Evolutionary conservation across 1,284 basidiomycete genomes (phyloP), one percentile per base, ranked within the genome.

Genomic region (Ustilago shanxiensis): DNA sequence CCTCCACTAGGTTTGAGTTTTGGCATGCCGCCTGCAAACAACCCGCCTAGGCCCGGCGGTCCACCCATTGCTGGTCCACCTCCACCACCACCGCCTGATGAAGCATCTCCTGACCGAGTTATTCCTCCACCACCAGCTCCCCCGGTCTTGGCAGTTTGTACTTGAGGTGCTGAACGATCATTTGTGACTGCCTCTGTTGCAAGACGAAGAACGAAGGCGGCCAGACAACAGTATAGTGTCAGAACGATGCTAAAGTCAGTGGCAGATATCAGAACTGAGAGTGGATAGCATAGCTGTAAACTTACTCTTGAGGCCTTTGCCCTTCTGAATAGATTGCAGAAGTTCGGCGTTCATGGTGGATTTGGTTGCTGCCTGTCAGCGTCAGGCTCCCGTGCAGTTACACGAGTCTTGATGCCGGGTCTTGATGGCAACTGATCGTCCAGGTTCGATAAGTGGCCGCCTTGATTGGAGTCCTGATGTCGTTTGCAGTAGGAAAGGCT

Each of bases 1-100:
- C 59, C 63, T 9, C 73, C 70, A 53, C 70, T 70, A 3, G 77
- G 74, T 88, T 92, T 95, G 79, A 96, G 85, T 83, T 93, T 94
- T 1, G 95, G 95, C 88, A 96, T 92, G 1, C 95, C 94, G 24
- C 93, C 93, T 44, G 94, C 93, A 83, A 96, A 95, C 6, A 96
- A 86, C 4, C 91, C 92, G 29, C 91, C 95, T 14, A 95, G 88
- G 83, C 95, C 93, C 37, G 93, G 93, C 18, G 80, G 64, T 18
- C 66, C 62, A 11, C 79, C 64, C 20, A 87, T 86, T 26, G 86
- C 84, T 33, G 87, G 85, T 58, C 87, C 88, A 16, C 87, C 86
- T 18, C 87, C 86, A 57, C 87, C 88, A 16, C 87, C 86, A 11
- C 66, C 71, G 13, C 65, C 65, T 11, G 58, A 57, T 22, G 69